Conservation (phyloP, 2,329 filamentous ascomycete genomes). For the Colletotrichum tofieldiae region DNA sequence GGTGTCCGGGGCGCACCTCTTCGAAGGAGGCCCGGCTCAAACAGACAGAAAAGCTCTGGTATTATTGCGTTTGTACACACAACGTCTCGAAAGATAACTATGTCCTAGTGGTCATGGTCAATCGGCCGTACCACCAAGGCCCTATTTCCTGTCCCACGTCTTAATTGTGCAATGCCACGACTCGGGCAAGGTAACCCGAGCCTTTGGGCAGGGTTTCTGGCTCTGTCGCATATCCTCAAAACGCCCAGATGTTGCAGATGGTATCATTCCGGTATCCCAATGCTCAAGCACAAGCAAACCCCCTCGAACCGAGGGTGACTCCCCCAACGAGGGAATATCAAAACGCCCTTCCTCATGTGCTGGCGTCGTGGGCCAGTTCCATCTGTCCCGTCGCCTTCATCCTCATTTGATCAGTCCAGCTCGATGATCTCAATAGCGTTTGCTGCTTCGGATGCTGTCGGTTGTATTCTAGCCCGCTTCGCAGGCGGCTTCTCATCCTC, state of each 20-base stretch:
- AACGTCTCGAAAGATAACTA: neutral
- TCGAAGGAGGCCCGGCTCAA: neutral
- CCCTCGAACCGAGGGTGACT: neutral
- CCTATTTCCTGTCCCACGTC: neutral
- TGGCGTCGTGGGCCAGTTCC: neutral
- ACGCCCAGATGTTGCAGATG: conserved; percentile 36
- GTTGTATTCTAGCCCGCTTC: conserved; percentile 31
- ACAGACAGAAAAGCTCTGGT: neutral
- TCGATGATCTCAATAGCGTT: conserved; percentile 39
- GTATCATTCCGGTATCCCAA: conserved; percentile 36
- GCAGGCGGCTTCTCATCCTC: conserved; percentile 19
- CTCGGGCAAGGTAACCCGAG: neutral
- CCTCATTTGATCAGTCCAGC: conserved; percentile 33
- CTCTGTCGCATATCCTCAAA: conserved; percentile 7
- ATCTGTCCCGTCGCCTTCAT: neutral
- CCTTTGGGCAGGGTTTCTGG: neutral
- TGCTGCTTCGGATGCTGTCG: conserved; percentile 5
- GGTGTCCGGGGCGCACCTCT: neutral
- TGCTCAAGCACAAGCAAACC: conserved; percentile 28
- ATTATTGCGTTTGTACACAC: neutral
- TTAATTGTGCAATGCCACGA: neutral
- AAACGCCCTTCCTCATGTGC: conserved; percentile 3
- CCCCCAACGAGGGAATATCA: neutral
- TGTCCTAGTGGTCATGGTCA: neutral
- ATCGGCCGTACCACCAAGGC: neutral